Evolutionary conservation across 257 asterid species (phyloP).

Genomic region (Fraxinus excelsior): DNA sequence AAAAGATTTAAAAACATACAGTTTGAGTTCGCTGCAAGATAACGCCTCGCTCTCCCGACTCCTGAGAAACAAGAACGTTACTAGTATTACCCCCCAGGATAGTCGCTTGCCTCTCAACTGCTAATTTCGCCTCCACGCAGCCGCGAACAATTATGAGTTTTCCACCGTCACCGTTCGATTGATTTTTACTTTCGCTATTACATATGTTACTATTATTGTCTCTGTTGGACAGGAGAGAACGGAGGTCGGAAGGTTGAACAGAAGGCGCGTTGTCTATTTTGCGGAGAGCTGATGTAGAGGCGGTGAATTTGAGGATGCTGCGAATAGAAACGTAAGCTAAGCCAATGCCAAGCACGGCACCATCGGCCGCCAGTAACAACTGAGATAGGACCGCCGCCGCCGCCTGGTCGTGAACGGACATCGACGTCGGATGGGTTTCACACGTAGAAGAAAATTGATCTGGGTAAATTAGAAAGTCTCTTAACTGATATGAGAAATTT

Average conservation of each 20-base stretch:
- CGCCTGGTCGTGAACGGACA: slow-evolving; percentile 85
- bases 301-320: slow-evolving; percentile 51
- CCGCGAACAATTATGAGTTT: slow-evolving; percentile 74
- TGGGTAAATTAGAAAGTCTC: too few species aligned
- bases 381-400: slow-evolving; percentile 58
- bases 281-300: slow-evolving; percentile 63
- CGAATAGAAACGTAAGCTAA: slow-evolving; percentile 74
- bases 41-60: slow-evolving; percentile 68
- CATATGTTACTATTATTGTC: slow-evolving; percentile 7
- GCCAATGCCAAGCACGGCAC: slow-evolving; percentile 73
- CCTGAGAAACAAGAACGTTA: slow-evolving; percentile 46
- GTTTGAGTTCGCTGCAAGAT: slow-evolving; percentile 63
- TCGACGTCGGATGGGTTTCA: slow-evolving; percentile 13
- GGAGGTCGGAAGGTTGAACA: slow-evolving; percentile 67
- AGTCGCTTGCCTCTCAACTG: slow-evolving; percentile 50
- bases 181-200: slow-evolving; percentile 25
- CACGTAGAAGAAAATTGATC: too few species aligned
- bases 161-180: slow-evolving; percentile 31
- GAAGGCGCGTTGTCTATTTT: slow-evolving; percentile 62
- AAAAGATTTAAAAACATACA: slow-evolving; percentile 32
- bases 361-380: slow-evolving; percentile 67
- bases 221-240: slow-evolving; percentile 47
- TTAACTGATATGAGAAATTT: too few species aligned
- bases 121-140: slow-evolving; percentile 60
- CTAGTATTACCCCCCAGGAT: slow-evolving; percentile 31